Evolutionary conservation across 1,284 basidiomycete genomes (phyloP).

Genomic region (Ganoderma boninense): DNA sequence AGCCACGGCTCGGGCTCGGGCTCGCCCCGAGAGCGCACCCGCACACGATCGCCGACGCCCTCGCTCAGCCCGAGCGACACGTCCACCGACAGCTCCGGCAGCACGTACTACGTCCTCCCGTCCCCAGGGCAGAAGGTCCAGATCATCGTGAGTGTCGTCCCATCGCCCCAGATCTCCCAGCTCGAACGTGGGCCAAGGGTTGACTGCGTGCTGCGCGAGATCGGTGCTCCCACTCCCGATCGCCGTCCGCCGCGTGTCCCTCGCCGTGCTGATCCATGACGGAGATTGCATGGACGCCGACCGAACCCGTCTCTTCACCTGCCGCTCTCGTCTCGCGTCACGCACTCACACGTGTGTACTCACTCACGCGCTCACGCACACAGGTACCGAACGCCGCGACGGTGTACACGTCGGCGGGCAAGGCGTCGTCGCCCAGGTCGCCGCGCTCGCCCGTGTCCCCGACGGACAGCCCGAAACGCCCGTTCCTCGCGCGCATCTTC

Average conservation of each 20-base stretch:
- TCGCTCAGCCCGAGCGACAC: slow-evolving; percentile 45
- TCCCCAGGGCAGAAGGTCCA: slow-evolving; percentile 73
- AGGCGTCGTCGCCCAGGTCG: slow-evolving; percentile 14
- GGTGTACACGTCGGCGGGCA: slow-evolving; percentile 25
- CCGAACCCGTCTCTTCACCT: slow-evolving; percentile 12
- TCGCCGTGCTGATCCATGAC: slow-evolving; percentile 13
- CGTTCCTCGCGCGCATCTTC: slow-evolving; percentile 44
- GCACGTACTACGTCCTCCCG: slow-evolving; percentile 78
- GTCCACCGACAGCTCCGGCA: slow-evolving; percentile 61
- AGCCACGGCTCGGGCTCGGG: slow-evolving; percentile 23
- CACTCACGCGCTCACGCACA: not conserved
- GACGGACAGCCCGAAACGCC: slow-evolving; percentile 33
- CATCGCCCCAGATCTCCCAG: slow-evolving; percentile 17
- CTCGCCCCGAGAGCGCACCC: slow-evolving; percentile 27
- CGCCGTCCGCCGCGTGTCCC: slow-evolving; percentile 12
- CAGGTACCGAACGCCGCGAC: slow-evolving; percentile 42
- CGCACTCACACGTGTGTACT: no score
- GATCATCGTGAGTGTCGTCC: slow-evolving; percentile 67
- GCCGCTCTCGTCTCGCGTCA: not conserved
- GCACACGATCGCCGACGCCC: slow-evolving; percentile 34
- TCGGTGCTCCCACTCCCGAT: slow-evolving; percentile 11
- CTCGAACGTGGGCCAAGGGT: slow-evolving; percentile 21
- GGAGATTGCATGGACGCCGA: slow-evolving; percentile 23
- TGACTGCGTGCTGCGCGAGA: slow-evolving; percentile 18
- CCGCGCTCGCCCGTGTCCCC: slow-evolving; percentile 24